Evolutionary conservation across 352 stramenopile genomes (phyloP).

Genomic region (Phytophthora pisi): DNA sequence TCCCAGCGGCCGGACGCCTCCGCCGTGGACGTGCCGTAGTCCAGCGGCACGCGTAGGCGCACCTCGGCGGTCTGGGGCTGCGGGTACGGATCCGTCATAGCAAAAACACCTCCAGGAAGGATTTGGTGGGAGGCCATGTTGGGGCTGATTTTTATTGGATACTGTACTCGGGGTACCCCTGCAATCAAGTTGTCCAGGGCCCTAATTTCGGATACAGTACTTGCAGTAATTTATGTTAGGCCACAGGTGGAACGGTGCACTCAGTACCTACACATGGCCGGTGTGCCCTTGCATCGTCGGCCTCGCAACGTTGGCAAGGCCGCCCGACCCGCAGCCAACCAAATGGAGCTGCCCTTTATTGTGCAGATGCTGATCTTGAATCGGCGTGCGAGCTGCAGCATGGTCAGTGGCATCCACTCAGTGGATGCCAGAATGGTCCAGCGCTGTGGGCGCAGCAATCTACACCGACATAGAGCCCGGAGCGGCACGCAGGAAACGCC

Average conservation of each 20-base stretch:
- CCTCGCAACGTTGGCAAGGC: too few relatives aligned
- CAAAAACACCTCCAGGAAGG: constrained; percentile 1
- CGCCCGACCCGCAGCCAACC: neutral
- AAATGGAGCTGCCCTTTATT: neutral
- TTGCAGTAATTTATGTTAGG: too few relatives aligned
- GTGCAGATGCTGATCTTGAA: neutral
- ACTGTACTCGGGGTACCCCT: neutral
- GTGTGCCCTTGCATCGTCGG: too few relatives aligned
- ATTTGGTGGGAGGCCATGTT: constrained; percentile 14
- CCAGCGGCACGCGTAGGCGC: constrained; percentile 40
- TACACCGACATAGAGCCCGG: neutral
- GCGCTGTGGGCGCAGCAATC: neutral
- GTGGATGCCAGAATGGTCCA: neutral
- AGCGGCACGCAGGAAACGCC: neutral
- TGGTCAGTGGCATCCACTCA: neutral
- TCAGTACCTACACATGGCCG: too few relatives aligned
- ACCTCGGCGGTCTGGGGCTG: constrained; percentile 43
- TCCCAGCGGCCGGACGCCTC: constrained; percentile 64
- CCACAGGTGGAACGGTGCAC: too few relatives aligned
- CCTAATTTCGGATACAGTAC: too few relatives aligned
- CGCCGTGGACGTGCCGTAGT: constrained; percentile 52
- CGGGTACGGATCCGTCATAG: constrained; percentile 40
- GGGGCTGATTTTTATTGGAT: constrained; percentile 6
- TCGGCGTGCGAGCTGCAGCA: neutral
- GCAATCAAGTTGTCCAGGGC: neutral